A percentile compares a stretch with the other conserved stretches of the same genome.
Evolutionary conservation across 2,329 filamentous ascomycete species (phyloP).

Genomic region (Alternaria gaisen): DNA sequence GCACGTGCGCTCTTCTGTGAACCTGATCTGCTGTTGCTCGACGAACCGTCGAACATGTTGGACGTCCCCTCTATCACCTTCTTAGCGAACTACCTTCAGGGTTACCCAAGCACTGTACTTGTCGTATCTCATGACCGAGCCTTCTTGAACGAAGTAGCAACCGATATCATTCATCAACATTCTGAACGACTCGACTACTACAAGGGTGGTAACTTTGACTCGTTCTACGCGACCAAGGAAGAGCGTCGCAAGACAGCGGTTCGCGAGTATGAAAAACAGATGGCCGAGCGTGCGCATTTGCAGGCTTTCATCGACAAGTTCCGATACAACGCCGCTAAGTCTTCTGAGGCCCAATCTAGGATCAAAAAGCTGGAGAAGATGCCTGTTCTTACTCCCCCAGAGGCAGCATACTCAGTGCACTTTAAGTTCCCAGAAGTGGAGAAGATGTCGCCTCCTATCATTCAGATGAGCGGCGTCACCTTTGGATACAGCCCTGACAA

Average conservation of each 20-base stretch:
- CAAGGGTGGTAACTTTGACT: conserved; percentile 89
- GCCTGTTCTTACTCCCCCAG: conserved; percentile 88
- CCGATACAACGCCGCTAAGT: conserved; percentile 98
- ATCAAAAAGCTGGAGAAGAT: conserved; percentile 99
- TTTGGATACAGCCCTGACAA: conserved; percentile 89
- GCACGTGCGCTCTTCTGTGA: conserved; percentile 97
- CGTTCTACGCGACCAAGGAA: conserved; percentile 86
- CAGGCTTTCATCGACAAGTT: conserved; percentile 99
- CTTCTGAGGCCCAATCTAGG: conserved; percentile 94
- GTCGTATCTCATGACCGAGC: conserved; percentile 99
- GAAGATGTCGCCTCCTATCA: conserved; percentile 95
- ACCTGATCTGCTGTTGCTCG: conserved; percentile 91
- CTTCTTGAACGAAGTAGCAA: conserved; percentile 98
- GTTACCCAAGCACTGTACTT: conserved; percentile 91
- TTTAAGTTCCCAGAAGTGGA: conserved; percentile 98
- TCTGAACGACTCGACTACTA: conserved; percentile 98
- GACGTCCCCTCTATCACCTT: conserved; percentile 99
- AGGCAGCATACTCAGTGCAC: conserved; percentile 93
- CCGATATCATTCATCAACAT: conserved; percentile 98
- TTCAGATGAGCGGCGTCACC: conserved; percentile 92
- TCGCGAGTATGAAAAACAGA: conserved; percentile 98
- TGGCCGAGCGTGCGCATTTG: conserved; percentile 90
- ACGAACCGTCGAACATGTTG: conserved; percentile 99
- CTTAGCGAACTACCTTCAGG: conserved; percentile 92
- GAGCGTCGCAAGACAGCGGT: conserved; percentile 96